Conservation (phyloP, 306 rosid genomes). For the Fragaria ananassa region DNA sequence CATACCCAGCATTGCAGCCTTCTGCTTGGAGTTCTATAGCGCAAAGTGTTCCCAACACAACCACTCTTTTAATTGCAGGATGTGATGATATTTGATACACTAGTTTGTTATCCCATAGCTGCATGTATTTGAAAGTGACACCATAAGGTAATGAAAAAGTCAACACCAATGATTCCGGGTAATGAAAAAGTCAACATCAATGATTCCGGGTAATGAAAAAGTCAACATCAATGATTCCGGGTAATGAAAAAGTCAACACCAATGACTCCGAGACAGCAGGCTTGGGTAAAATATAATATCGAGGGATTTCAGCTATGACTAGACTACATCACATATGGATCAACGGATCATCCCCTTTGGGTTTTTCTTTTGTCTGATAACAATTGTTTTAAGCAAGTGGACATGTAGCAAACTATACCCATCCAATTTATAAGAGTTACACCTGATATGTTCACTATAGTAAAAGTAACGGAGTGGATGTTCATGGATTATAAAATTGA, state of each 20-base stretch:
- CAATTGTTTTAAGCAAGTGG: neutral
- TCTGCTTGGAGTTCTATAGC: constrained; percentile 85
- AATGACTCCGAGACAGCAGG: neutral
- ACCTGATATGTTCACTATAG: neutral
- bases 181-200: no score
- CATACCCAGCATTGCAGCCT: constrained; percentile 75
- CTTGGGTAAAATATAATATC: neutral
- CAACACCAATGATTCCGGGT: neutral
- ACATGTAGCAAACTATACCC: neutral
- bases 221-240: neutral
- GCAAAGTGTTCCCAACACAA: constrained; percentile 74
- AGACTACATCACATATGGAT: neutral
- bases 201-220: neutral
- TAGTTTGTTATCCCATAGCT: constrained; percentile 80
- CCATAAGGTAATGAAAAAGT: neutral
- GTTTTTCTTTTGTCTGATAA: neutral
- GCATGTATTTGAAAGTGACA: constrained; percentile 29
- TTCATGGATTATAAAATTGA: neutral
- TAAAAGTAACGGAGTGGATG: constrained; percentile 6
- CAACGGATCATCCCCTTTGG: neutral
- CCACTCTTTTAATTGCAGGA: constrained; percentile 74
- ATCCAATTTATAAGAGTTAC: neutral
- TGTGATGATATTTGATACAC: constrained; percentile 65
- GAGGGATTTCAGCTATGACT: neutral
- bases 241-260: no score